A percentile compares a stretch with the other conserved stretches of the same genome.
These are phyloP conservation scores for Erysimum cheiranthoides DNA, from an alignment of 345 rosid species.

Conservation along the genomic window DNA sequence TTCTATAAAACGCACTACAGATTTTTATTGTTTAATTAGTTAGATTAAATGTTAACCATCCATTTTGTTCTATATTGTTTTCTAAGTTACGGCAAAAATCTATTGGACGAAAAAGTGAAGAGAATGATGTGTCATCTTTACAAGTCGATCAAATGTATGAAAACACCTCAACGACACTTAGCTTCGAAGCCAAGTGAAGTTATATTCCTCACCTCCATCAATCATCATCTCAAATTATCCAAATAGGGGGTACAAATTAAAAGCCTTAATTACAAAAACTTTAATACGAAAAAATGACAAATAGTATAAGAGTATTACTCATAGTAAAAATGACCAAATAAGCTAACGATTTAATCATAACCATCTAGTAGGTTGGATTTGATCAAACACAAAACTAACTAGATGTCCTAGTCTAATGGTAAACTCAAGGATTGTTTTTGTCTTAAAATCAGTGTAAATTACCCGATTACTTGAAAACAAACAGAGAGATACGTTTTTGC, in stretches of 20 bases:
- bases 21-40: neutral
- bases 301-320: neutral
- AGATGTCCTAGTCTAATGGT: neutral
- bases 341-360: constrained; percentile 10
- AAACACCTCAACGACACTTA: constrained; percentile 20
- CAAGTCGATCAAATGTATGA: constrained; percentile 22
- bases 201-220: constrained; percentile 29
- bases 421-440: neutral
- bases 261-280: neutral
- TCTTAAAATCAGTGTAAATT: neutral
- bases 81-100: constrained; percentile 31
- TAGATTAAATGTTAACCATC: neutral
- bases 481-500: constrained; percentile 15
- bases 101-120: constrained; percentile 43
- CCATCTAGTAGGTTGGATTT: neutral
- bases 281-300: neutral
- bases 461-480: constrained; percentile 5
- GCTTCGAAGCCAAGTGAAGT: constrained; percentile 71
- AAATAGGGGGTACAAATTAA: neutral
- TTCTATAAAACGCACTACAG: neutral
- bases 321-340: neutral
- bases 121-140: constrained; percentile 58
- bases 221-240: constrained; percentile 31
- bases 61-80: constrained; percentile 15
- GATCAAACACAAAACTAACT: constrained; percentile 1